These are phyloP conservation scores for Colletotrichum sp. DNA, from an alignment of 2,329 filamentous ascomycete species.

Conservation along the genomic window DNA sequence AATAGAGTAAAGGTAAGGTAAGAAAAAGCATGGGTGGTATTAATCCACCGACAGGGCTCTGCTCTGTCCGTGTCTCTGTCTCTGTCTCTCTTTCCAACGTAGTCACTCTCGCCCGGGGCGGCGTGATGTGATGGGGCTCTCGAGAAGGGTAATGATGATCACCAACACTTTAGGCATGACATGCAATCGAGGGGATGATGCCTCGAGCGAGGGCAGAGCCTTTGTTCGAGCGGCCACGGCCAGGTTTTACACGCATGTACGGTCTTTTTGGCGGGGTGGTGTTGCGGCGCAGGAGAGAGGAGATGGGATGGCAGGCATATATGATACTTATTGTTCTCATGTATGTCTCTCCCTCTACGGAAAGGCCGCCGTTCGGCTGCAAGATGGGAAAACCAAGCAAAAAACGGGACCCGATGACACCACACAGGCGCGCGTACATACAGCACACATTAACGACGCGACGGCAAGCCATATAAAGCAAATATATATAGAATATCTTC, in stretches of 20 bases:
- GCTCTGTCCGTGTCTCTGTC: neutral
- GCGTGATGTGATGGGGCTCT: neutral
- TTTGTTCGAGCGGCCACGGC: neutral
- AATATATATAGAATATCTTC: slow-evolving; percentile 1
- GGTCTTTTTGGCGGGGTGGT: neutral
- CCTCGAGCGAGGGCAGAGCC: neutral
- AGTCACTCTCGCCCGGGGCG: neutral
- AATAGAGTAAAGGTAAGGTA: neutral
- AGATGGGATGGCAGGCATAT: neutral
- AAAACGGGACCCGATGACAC: neutral
- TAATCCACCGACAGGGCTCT: slow-evolving; percentile 1
- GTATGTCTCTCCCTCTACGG: neutral
- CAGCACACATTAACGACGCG: neutral
- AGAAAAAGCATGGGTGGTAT: neutral
- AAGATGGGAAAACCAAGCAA: neutral
- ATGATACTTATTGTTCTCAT: neutral
- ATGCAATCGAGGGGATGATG: neutral
- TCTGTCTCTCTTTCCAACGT: neutral
- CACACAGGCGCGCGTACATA: neutral
- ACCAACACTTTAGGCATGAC: slow-evolving; percentile 6
- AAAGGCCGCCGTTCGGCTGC: neutral
- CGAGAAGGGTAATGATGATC: slow-evolving; percentile 10
- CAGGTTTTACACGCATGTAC: neutral
- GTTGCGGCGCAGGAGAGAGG: neutral
- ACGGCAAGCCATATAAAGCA: neutral